Evolutionary conservation across 2,329 filamentous ascomycete species (phyloP).

Genomic region (Talaromyces sp.): DNA sequence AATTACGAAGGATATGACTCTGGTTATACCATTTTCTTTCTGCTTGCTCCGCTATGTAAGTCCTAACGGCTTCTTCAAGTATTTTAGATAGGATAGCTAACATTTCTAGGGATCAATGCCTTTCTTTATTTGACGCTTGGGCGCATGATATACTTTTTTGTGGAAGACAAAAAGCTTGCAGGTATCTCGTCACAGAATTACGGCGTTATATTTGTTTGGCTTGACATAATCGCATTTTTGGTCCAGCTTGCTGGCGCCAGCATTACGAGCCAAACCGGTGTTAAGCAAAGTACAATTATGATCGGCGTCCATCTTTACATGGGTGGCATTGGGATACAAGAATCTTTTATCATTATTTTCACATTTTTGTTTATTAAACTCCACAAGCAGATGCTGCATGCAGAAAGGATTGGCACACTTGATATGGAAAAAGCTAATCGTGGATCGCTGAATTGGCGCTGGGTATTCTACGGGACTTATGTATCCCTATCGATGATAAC

Average conservation of each 20-base stretch:
- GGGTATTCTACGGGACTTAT: conserved; percentile 36
- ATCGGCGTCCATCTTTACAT: conserved; percentile 45
- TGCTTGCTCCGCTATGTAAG: conserved; percentile 30
- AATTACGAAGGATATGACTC: conserved; percentile 19
- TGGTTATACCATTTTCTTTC: conserved; percentile 36
- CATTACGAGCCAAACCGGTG: conserved; percentile 19
- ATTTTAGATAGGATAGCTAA: background rate
- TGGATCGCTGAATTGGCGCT: conserved; percentile 13
- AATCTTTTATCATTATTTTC: conserved; percentile 47
- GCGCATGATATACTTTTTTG: conserved; percentile 41
- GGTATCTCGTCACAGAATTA: conserved; percentile 31
- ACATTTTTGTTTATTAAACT: conserved; percentile 35
- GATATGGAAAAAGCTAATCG: conserved; percentile 1
- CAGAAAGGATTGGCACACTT: background rate
- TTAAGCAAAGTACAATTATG: conserved; percentile 26
- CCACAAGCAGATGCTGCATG: conserved; percentile 25
- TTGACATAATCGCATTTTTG: conserved; percentile 26
- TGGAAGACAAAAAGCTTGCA: conserved; percentile 31
- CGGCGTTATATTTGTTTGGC: conserved; percentile 33
- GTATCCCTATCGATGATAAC: conserved; percentile 38
- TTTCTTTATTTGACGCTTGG: conserved; percentile 43
- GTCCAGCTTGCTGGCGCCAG: background rate
- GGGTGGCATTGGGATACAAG: conserved; percentile 48
- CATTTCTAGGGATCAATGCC: conserved; percentile 29
- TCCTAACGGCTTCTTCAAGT: too few relatives aligned